Percentiles rank a stretch among this genome's conserved stretches.
Evolutionary conservation across 306 rosid genomes (phyloP).

Genomic region (Quercus dentata): DNA sequence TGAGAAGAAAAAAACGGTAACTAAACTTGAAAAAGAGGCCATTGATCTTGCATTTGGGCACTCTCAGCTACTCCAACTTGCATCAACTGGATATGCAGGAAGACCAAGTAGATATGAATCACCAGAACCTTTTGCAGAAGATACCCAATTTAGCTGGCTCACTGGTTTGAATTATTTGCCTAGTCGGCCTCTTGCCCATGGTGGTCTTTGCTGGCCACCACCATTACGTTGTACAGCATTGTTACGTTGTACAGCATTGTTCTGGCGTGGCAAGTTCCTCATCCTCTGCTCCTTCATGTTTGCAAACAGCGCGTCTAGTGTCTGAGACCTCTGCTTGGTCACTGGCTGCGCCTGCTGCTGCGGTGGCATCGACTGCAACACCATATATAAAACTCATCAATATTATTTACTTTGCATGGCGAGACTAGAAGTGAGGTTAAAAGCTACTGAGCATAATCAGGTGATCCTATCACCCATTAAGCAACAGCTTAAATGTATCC

Average conservation of each 20-base stretch:
- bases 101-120: background rate
- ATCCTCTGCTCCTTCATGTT: slow-evolving; percentile 86
- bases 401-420: background rate
- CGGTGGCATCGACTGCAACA: slow-evolving; percentile 23
- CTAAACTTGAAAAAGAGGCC: background rate
- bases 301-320: slow-evolving; percentile 80
- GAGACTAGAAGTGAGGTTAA: background rate
- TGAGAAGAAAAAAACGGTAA: background rate
- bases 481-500: no score
- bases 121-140: background rate
- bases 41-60: slow-evolving; percentile 7
- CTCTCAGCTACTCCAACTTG: background rate
- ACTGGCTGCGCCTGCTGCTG: slow-evolving; percentile 28
- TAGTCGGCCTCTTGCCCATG: slow-evolving; percentile 69
- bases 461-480: background rate
- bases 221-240: slow-evolving; percentile 31
- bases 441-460: background rate
- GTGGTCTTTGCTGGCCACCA: slow-evolving; percentile 51
- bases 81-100: slow-evolving; percentile 15
- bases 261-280: slow-evolving; percentile 53
- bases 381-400: slow-evolving; percentile 6
- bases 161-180: slow-evolving; percentile 35
- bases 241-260: slow-evolving; percentile 24
- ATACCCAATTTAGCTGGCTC: background rate
- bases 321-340: slow-evolving; percentile 69